These are phyloP conservation scores for Candida verbasci DNA, from an alignment of 805 yeast species.

Conservation along the genomic window DNA sequence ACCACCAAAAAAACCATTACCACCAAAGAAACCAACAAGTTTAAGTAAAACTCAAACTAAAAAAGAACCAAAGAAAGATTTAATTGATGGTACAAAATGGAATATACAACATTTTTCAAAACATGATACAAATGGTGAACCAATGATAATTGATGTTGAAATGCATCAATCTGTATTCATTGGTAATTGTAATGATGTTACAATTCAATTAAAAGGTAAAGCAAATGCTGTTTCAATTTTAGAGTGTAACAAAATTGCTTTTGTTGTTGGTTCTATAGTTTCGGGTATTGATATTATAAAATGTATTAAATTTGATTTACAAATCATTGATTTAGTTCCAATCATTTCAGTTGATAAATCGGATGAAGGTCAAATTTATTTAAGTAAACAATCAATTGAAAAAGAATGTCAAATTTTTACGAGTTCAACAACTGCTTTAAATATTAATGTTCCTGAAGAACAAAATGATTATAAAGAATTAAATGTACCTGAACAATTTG, in stretches of 20 bases:
- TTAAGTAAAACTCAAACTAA: conserved; percentile 35
- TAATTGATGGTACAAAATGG: conserved; percentile 83
- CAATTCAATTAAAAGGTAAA: conserved; percentile 85
- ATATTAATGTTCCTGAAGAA: conserved; percentile 73
- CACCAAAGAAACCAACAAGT: conserved; percentile 78
- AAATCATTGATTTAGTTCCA: conserved; percentile 78
- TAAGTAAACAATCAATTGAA: conserved; percentile 64
- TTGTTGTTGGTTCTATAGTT: conserved; percentile 79
- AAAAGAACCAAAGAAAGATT: conserved; percentile 53
- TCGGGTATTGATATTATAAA: conserved; percentile 88
- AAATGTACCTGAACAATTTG: conserved; percentile 89
- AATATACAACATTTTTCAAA: conserved; percentile 73
- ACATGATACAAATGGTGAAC: conserved; percentile 43
- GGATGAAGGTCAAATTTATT: conserved; percentile 78
- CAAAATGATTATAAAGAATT: conserved; percentile 75
- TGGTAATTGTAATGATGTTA: conserved; percentile 69
- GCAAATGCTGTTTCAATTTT: conserved; percentile 83
- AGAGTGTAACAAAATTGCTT: conserved; percentile 65
- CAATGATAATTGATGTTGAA: conserved; percentile 69
- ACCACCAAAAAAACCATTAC: conserved; percentile 60
- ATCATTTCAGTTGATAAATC: conserved; percentile 84
- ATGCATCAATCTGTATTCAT: conserved; percentile 87
- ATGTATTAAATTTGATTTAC: conserved; percentile 75
- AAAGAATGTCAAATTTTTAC: conserved; percentile 69
- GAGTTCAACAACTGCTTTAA: conserved; percentile 79